A percentile compares a stretch with the other conserved stretches of the same genome.
phyloP scores from a whole-genome alignment of 2,329 filamentous ascomycete genomes.

The Metarhizium rileyi region DNA sequence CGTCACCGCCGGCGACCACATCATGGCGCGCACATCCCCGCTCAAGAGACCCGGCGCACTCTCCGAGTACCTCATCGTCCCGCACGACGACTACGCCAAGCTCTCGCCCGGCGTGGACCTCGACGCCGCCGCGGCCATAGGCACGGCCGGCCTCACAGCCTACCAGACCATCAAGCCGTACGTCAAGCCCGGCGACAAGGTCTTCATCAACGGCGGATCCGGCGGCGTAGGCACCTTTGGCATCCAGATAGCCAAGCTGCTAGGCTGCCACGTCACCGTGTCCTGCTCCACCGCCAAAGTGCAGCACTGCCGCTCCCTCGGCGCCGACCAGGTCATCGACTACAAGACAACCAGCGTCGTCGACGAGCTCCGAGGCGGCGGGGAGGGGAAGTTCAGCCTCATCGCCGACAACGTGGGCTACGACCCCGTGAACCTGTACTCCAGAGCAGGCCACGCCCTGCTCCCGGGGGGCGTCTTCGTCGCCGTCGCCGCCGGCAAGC shows the following conservation, averaged over 20 bases:
- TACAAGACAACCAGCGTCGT: constrained; percentile 44
- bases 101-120: constrained; percentile 20
- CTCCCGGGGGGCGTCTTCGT: constrained; percentile 37
- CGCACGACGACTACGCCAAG: constrained; percentile 21
- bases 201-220: constrained; percentile 58
- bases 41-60: constrained; percentile 29
- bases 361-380: constrained; percentile 32
- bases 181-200: constrained; percentile 32
- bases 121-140: not conserved
- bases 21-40: constrained; percentile 29
- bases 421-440: constrained; percentile 41
- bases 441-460: constrained; percentile 39
- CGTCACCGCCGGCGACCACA: constrained; percentile 29
- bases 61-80: constrained; percentile 23
- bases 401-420: constrained; percentile 52
- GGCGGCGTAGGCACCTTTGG: constrained; percentile 53
- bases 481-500: constrained; percentile 35
- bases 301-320: constrained; percentile 45
- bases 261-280: constrained; percentile 51
- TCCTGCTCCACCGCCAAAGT: constrained; percentile 52
- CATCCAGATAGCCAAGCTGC: constrained; percentile 54
- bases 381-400: constrained; percentile 37
- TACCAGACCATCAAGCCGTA: constrained; percentile 1
- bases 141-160: not conserved
- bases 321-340: constrained; percentile 56